A percentile compares a stretch with the other conserved stretches of the same genome.
Evolutionary conservation across 495 filamentous ascomycete species (phyloP).

Genomic region (Hypoxylon fragiforme): DNA sequence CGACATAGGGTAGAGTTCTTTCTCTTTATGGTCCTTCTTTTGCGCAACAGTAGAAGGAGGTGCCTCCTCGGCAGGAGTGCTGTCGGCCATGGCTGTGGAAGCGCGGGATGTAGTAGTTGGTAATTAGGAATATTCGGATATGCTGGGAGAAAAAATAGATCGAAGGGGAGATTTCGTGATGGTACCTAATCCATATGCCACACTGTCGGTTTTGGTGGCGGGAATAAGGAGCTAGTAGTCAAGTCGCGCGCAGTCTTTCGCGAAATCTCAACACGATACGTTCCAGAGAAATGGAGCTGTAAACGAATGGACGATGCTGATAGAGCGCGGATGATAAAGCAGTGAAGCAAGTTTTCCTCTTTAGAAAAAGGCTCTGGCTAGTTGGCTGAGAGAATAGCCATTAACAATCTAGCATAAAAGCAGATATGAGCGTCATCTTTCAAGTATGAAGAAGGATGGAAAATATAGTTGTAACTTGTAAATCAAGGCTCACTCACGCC

Average conservation of each 20-base stretch:
- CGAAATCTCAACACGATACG: slow-evolving; percentile 2
- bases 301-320: slow-evolving; percentile 11
- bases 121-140: not conserved
- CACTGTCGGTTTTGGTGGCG: not conserved
- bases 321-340: slow-evolving; percentile 3
- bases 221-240: not conserved
- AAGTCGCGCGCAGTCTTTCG: slow-evolving; percentile 7
- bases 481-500: too few species aligned
- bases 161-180: slow-evolving; percentile 2
- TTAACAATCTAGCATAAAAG: slow-evolving; percentile 14
- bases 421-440: slow-evolving; percentile 23
- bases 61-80: slow-evolving; percentile 19
- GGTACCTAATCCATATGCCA: slow-evolving; percentile 13
- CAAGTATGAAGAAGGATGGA: not conserved
- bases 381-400: not conserved
- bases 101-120: not conserved
- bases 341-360: not conserved
- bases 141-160: not conserved
- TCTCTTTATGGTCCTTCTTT: slow-evolving; percentile 31
- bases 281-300: slow-evolving; percentile 13
- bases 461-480: not conserved
- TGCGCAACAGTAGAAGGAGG: slow-evolving; percentile 22
- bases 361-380: not conserved
- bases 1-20: slow-evolving; percentile 68
- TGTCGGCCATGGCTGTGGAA: slow-evolving; percentile 26